phyloP scores from a whole-genome alignment of 2,329 filamentous ascomycete species.

The Penicillium sp. region DNA sequence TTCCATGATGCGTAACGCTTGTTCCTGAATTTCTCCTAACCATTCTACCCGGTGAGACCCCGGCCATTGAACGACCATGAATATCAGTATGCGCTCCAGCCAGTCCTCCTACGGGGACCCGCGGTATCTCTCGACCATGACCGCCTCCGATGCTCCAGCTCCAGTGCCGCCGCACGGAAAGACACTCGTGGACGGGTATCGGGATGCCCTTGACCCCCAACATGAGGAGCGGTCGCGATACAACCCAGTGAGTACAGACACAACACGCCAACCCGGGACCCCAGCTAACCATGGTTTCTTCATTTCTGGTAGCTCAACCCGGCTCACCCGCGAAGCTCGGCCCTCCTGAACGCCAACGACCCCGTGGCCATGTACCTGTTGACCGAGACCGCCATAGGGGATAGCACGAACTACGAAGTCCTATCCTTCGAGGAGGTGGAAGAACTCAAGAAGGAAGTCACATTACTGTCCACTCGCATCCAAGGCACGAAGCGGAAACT shows the following conservation, averaged over 20 bases:
- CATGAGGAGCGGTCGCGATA: conserved; percentile 56
- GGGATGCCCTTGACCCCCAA: conserved; percentile 56
- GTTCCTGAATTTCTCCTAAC: conserved; percentile 16
- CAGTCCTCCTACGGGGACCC: conserved; percentile 45
- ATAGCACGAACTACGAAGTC: conserved; percentile 82
- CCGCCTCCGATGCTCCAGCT: conserved; percentile 34
- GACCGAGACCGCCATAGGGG: conserved; percentile 87
- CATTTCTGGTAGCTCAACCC: conserved; percentile 55
- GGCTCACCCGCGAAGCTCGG: conserved; percentile 37
- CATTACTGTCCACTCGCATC: conserved; percentile 70
- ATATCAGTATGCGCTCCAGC: conserved; percentile 41
- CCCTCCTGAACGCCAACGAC: conserved; percentile 50
- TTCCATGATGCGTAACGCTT: conserved; percentile 20
- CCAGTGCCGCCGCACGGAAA: conserved; percentile 40
- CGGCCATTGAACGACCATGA: conserved; percentile 30
- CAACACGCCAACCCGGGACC: neutral
- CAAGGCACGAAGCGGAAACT: conserved; percentile 80
- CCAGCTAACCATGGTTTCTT: conserved; percentile 37
- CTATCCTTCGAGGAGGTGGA: conserved; percentile 91
- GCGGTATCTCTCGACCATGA: conserved; percentile 36
- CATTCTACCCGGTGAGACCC: conserved; percentile 4
- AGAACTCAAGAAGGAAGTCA: conserved; percentile 81
- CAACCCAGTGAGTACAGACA: conserved; percentile 54
- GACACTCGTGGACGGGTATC: conserved; percentile 60
- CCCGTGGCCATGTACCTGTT: conserved; percentile 82